Base-by-base conservation (phyloP, 768 basidiomycete species). In the Trametes sanguinea region DNA sequence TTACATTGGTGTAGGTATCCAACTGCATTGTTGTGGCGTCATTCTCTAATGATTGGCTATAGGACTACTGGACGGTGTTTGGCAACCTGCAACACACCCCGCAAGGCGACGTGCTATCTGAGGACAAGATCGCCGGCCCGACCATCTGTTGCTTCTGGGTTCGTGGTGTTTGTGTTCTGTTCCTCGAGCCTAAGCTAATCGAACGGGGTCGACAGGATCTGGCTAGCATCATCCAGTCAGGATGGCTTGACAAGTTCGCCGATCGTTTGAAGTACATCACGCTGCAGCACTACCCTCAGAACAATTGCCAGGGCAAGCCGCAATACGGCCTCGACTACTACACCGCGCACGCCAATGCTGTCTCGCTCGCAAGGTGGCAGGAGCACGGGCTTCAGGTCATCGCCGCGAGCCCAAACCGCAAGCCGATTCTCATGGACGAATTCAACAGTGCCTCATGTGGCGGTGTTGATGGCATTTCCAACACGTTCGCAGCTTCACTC, bases 391-490 rank as follows among this genome's bases (percentile, higher is more conserved):
- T 84, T 27, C 64, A 71, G 30, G 50, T 76, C 44, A 67, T 72
- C 44, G 72, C 72, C 9, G 70, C 72, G n/a, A 68, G 73, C n/a
- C 63, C 63, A 6, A 69, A 66, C 51, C 77, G 75, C 60, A 69
- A 75, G 57, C 69, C 66, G 57, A 67, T 83, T 35, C 73, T 83
- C 60, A 81, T 83, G 78, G 79, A 79, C 40, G 83, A 85, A 68
- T 84, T 83, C 65, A 85, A 83, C 69, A 78, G 77, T 4, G 80
- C 78, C 3, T 80, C 81, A 8, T 84, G 83, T 66, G 83, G 83
- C 16, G 83, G 83, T n/a, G 68, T 81, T 22, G 77, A 79, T 3
- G 74, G 73, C 10, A 74, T 84, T 48, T 83, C 82, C 2, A 74
- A 83, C 64, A 82, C 80, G 3, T 84, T 83, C 62, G 83, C 74